Evolutionary conservation across 306 rosid species (phyloP).

Genomic region (Castanea sativa): DNA sequence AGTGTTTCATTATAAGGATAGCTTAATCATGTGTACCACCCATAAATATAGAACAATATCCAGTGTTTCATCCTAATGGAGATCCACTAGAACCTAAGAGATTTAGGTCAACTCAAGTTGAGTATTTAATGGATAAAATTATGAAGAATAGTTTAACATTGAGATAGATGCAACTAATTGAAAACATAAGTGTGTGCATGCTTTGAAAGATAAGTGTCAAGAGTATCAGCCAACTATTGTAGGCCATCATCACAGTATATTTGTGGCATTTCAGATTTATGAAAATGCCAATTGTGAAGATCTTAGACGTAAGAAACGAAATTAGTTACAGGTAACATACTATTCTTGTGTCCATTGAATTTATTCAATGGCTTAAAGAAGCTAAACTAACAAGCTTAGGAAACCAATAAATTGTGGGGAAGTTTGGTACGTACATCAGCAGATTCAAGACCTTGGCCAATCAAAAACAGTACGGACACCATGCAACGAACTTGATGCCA

Average conservation of each 20-base stretch:
- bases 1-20: neutral
- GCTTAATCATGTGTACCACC: neutral
- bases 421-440: conserved; percentile 62
- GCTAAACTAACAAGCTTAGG: neutral
- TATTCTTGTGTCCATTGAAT: too few species aligned
- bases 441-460: conserved; percentile 85
- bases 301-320: neutral
- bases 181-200: neutral
- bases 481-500: conserved; percentile 99
- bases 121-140: neutral
- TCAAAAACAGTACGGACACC: conserved; percentile 79
- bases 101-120: neutral
- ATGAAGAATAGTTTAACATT: neutral
- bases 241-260: neutral
- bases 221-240: neutral
- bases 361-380: conserved; percentile 1
- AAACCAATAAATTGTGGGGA: conserved; percentile 22
- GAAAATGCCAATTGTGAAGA: neutral
- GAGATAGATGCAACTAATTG: neutral
- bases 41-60: neutral
- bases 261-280: neutral
- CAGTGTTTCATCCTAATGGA: neutral
- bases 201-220: neutral
- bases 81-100: neutral
- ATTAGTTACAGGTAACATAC: neutral